These are phyloP conservation scores for Pseudogymnoascus sp. DNA, from an alignment of 2,329 filamentous ascomycete genomes.

Conservation along the genomic window DNA sequence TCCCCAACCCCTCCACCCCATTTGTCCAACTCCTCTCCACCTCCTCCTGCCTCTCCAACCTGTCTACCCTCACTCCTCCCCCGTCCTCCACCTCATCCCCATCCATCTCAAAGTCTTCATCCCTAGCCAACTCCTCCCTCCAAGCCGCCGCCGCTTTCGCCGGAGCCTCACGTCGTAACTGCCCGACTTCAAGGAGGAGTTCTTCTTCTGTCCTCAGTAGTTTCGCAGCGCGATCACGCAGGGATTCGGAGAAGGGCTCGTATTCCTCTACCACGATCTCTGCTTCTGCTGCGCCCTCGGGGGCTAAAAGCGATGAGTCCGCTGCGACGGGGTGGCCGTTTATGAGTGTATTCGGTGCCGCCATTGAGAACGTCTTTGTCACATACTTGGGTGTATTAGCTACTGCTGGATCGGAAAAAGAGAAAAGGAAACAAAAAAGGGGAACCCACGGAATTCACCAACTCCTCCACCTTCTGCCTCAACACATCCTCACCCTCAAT, in stretches of 20 bases:
- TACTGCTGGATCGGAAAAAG: too few species aligned
- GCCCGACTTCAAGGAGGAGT: conserved; percentile 54
- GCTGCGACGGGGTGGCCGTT: conserved; percentile 49
- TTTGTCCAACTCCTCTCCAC: conserved; percentile 40
- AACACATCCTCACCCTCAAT: conserved; percentile 52
- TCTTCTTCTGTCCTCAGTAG: conserved; percentile 56
- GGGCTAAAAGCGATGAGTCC: conserved; percentile 31
- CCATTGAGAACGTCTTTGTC: conserved; percentile 49
- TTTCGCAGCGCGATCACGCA: conserved; percentile 50
- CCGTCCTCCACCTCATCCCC: conserved; percentile 3
- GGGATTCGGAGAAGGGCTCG: conserved; percentile 53
- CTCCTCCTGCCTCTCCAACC: conserved; percentile 38
- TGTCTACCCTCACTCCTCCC: conserved; percentile 26
- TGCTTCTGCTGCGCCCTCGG: conserved; percentile 11
- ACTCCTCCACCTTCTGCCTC: conserved; percentile 48
- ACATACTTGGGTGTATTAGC: conserved; percentile 39
- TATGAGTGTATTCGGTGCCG: conserved; percentile 52
- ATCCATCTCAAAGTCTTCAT: conserved; percentile 16
- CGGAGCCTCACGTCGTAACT: conserved; percentile 22
- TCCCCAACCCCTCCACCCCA: conserved; percentile 43
- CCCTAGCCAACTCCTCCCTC: conserved; percentile 16
- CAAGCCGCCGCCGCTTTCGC: conserved; percentile 15
- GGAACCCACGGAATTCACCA: conserved; percentile 47
- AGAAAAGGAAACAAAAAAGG: neutral
- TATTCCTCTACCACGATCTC: conserved; percentile 35